Percentiles rank a stretch among this genome's conserved stretches.
Conservation (phyloP, 306 rosid species). For the Lagenaria siceraria region DNA sequence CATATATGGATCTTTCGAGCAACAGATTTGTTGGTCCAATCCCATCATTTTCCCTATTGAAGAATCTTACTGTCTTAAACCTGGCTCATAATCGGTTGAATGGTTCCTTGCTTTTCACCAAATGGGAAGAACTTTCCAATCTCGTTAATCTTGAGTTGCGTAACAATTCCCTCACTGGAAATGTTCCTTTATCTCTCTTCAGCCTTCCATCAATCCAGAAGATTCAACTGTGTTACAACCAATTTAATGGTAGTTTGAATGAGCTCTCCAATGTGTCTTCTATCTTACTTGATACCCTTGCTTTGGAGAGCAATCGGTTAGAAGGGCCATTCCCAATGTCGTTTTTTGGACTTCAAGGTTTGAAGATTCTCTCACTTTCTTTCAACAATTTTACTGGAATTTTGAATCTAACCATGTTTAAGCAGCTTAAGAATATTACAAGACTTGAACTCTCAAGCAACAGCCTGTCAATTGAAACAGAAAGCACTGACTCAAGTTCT, state of each 20-base stretch:
- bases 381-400: conserved; percentile 15
- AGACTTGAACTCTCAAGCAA: conserved; percentile 16
- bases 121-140: conserved; percentile 12
- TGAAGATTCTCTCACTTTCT: conserved; percentile 11
- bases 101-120: conserved; percentile 12
- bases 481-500: neutral
- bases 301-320: conserved; percentile 35
- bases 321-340: conserved; percentile 27
- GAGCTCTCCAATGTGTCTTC: neutral
- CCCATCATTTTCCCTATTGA: conserved; percentile 14
- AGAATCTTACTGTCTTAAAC: conserved; percentile 6
- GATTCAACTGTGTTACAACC: conserved; percentile 10
- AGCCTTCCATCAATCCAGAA: neutral
- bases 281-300: conserved; percentile 23
- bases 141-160: conserved; percentile 16
- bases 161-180: conserved; percentile 14
- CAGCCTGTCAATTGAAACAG: neutral
- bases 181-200: conserved; percentile 15
- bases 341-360: conserved; percentile 12
- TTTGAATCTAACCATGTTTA: neutral
- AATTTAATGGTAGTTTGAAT: conserved; percentile 3
- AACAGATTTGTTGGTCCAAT: conserved; percentile 23
- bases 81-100: conserved; percentile 13
- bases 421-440: neutral
- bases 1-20: neutral